Evolutionary conservation across 1,284 basidiomycete genomes (phyloP).

Genomic region (Boletus semigastroideus): DNA sequence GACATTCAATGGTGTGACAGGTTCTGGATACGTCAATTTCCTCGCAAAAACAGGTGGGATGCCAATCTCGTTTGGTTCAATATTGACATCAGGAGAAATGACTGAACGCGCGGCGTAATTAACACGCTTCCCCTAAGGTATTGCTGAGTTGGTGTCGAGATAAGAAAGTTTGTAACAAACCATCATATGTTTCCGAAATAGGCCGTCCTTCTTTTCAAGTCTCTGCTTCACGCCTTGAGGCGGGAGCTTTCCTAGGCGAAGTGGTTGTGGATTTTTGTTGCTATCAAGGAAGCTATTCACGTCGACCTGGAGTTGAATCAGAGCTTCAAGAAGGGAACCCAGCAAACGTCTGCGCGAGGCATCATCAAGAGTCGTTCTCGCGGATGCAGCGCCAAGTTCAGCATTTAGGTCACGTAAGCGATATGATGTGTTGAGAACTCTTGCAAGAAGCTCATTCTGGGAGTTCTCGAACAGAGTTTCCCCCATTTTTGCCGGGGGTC

Average conservation of each 20-base stretch:
- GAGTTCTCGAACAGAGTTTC: slow-evolving; percentile 95
- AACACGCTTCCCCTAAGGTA: slow-evolving; percentile 90
- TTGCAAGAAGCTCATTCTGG: slow-evolving; percentile 92
- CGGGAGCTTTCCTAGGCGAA: slow-evolving; percentile 89
- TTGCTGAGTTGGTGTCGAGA: slow-evolving; percentile 6
- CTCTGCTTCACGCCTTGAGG: slow-evolving; percentile 95
- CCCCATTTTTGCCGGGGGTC: slow-evolving; percentile 91
- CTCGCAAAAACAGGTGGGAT: slow-evolving; percentile 97
- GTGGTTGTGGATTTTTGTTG: slow-evolving; percentile 87
- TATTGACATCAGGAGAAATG: slow-evolving; percentile 99
- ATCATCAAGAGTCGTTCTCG: slow-evolving; percentile 62
- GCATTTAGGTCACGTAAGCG: slow-evolving; percentile 78
- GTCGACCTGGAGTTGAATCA: slow-evolving; percentile 91
- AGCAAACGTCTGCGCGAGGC: slow-evolving; percentile 60
- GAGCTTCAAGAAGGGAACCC: slow-evolving; percentile 72
- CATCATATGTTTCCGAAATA: slow-evolving; percentile 99
- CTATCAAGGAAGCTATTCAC: slow-evolving; percentile 99
- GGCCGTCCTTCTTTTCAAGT: slow-evolving; percentile 97
- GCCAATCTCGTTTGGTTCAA: slow-evolving; percentile 99
- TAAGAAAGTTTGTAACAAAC: slow-evolving; percentile 38
- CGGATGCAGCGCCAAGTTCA: slow-evolving; percentile 60
- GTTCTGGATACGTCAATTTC: slow-evolving; percentile 97
- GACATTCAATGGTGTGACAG: slow-evolving; percentile 91
- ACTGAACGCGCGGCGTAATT: slow-evolving; percentile 99
- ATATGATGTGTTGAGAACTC: slow-evolving; percentile 81